Conservation (phyloP, 768 basidiomycete genomes). For the Pholiota molesta region DNA sequence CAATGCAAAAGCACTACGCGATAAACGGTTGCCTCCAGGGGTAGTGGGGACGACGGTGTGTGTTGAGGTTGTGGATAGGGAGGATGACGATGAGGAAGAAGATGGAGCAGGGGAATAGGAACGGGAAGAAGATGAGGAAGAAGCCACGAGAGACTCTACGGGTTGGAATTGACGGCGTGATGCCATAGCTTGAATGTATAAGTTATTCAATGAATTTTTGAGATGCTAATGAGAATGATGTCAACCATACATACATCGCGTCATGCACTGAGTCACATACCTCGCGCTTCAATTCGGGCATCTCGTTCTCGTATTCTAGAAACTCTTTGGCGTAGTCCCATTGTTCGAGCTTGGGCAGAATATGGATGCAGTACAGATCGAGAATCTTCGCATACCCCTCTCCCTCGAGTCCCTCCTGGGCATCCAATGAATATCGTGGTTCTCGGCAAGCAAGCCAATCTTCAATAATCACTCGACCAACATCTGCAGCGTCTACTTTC, state of each 20-base stretch:
- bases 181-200: conserved; percentile 41
- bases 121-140: conserved; percentile 33
- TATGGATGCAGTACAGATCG: conserved; percentile 74
- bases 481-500: conserved; percentile 61
- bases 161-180: conserved; percentile 30
- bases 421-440: conserved; percentile 31
- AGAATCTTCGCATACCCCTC: conserved; percentile 75
- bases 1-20: conserved; percentile 23
- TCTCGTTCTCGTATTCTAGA: conserved; percentile 70
- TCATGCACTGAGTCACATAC: conserved; percentile 37
- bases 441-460: conserved; percentile 75
- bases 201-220: conserved; percentile 41
- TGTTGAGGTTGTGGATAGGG: conserved; percentile 72
- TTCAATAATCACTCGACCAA: conserved; percentile 70
- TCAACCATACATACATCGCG: not conserved
- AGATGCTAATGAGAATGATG: conserved; percentile 33
- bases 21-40: conserved; percentile 20
- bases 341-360: conserved; percentile 72
- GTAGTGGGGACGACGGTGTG: conserved; percentile 64
- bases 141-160: conserved; percentile 13
- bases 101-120: conserved; percentile 55
- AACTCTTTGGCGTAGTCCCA: conserved; percentile 85
- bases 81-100: conserved; percentile 66
- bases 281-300: conserved; percentile 50
- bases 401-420: conserved; percentile 32